Evolutionary conservation across 2,329 filamentous ascomycete species (phyloP).

Genomic region (Podosphaera fusca): DNA sequence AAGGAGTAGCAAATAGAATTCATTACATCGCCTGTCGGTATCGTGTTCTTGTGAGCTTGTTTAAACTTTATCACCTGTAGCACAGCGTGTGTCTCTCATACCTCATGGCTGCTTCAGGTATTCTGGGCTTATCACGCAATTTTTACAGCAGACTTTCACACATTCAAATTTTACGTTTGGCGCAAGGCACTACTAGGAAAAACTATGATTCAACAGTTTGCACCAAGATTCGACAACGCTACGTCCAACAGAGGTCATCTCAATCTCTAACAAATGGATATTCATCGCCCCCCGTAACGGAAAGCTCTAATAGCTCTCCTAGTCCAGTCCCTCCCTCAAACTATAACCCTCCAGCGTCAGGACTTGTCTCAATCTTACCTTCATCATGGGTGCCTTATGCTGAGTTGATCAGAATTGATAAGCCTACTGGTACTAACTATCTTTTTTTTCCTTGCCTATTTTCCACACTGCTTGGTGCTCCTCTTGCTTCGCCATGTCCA

Average conservation of each 20-base stretch:
- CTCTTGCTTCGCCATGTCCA: constrained; percentile 37
- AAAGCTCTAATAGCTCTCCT: background rate
- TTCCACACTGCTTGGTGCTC: constrained; percentile 59
- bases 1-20: too few relatives aligned
- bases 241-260: background rate
- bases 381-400: constrained; percentile 53
- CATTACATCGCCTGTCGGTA: too few relatives aligned
- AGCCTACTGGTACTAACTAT: constrained; percentile 62
- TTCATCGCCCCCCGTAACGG: background rate
- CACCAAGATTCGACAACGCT: background rate
- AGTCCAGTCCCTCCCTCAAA: background rate
- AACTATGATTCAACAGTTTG: background rate
- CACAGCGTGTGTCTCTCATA: background rate
- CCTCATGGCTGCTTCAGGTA: background rate
- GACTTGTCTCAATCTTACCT: constrained; percentile 48
- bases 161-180: background rate
- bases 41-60: too few relatives aligned
- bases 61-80: background rate
- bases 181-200: background rate
- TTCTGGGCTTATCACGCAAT: background rate
- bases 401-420: constrained; percentile 61
- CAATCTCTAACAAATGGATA: background rate
- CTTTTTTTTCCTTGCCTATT: constrained; percentile 72
- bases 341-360: constrained; percentile 48
- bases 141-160: background rate